A percentile compares a stretch with the other conserved stretches of the same genome.
Evolutionary conservation across 176 grass and related monocot genomes (phyloP).

Genomic region (Lolium perenne): DNA sequence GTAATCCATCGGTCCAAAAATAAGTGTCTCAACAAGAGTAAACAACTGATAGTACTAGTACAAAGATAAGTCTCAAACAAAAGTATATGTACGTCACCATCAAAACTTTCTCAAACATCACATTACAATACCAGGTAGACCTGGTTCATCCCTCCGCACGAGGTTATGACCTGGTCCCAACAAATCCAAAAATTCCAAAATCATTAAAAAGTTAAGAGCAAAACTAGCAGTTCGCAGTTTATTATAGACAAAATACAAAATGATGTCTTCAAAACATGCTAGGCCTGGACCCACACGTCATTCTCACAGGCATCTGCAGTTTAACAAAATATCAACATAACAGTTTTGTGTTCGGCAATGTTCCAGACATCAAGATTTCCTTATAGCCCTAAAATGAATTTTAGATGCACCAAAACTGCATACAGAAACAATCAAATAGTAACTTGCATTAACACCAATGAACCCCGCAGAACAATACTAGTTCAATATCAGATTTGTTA

Average conservation of each 20-base stretch:
- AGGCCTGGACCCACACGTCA: background rate
- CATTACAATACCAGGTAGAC: background rate
- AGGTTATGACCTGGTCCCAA: background rate
- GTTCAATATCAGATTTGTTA: background rate
- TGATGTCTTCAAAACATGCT: background rate
- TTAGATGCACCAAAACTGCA: background rate
- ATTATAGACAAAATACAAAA: too few species aligned
- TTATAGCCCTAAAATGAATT: background rate
- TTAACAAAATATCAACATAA: background rate
- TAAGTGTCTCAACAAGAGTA: background rate
- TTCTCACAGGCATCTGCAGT: background rate
- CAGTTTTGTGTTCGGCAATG: background rate
- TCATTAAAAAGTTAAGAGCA: too few species aligned
- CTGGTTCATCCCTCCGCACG: background rate
- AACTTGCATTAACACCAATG: too few species aligned
- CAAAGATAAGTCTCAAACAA: background rate
- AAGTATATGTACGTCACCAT: background rate
- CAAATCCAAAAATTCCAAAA: background rate
- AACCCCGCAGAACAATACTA: too few species aligned
- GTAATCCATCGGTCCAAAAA: background rate
- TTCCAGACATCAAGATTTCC: too few species aligned
- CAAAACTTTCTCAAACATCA: conserved; percentile 2
- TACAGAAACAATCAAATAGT: too few species aligned
- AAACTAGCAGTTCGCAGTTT: too few species aligned
- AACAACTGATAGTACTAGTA: background rate